These are phyloP conservation scores for Neurospora sp. DNA, from an alignment of 495 filamentous ascomycete genomes.

Conservation along the genomic window DNA sequence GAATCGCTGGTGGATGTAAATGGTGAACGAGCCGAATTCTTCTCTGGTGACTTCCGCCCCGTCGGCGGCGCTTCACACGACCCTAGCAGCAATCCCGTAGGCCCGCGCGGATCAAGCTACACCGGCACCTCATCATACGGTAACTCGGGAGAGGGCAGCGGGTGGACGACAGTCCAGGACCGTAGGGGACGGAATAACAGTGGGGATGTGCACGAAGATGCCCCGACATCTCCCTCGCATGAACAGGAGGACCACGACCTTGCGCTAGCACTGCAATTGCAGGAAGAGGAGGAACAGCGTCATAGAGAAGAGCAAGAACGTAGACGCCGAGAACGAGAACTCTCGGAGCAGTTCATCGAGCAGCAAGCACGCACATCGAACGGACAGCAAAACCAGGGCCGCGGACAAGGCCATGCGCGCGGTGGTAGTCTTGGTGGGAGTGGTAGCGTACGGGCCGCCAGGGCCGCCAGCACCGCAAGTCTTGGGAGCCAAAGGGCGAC, in stretches of 20 bases:
- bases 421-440: conserved; percentile 6
- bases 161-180: conserved; percentile 43
- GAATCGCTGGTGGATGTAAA: conserved; percentile 83
- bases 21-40: conserved; percentile 74
- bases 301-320: conserved; percentile 41
- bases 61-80: conserved; percentile 49
- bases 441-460: conserved; percentile 6
- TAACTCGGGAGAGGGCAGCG: conserved; percentile 17
- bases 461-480: conserved; percentile 3
- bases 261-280: conserved; percentile 67
- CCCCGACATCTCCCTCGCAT: conserved; percentile 26
- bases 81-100: conserved; percentile 11
- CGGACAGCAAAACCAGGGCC: background rate
- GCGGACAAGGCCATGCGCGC: conserved; percentile 1
- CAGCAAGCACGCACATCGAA: conserved; percentile 30
- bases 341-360: conserved; percentile 49
- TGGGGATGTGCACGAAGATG: conserved; percentile 13
- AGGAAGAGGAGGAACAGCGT: conserved; percentile 72
- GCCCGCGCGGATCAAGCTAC: background rate
- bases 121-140: background rate
- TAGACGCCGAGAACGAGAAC: conserved; percentile 35
- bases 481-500: conserved; percentile 1
- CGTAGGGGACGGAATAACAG: conserved; percentile 23
- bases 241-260: conserved; percentile 74
- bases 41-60: conserved; percentile 80